These are phyloP conservation scores for Symbiodinium natans DNA, from an alignment of 73 alveolate species.

Conservation along the genomic window DNA sequence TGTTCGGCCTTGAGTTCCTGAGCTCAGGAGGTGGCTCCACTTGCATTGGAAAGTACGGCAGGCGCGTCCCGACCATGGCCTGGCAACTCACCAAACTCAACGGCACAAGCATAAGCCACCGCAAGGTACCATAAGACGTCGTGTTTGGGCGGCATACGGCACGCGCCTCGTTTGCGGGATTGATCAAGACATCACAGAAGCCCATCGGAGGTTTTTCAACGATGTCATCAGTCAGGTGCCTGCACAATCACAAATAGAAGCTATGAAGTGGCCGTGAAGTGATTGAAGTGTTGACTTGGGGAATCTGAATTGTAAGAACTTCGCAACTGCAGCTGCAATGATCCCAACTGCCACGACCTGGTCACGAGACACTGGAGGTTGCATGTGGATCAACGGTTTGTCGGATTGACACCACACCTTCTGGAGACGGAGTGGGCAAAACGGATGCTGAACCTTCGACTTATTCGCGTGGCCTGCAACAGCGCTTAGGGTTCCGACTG, in stretches of 20 bases:
- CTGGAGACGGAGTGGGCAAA: too few species aligned
- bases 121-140: too few species aligned
- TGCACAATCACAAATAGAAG: background rate
- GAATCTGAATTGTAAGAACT: background rate
- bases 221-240: constrained; percentile 63
- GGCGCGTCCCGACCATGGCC: constrained; percentile 74
- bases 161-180: constrained; percentile 71
- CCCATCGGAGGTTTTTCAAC: constrained; percentile 57
- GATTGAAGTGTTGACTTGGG: background rate
- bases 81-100: background rate
- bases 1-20: constrained; percentile 41
- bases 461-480: too few species aligned
- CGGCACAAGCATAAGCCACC: background rate
- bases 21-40: constrained; percentile 90
- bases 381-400: too few species aligned
- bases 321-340: constrained; percentile 28
- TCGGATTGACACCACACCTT: too few species aligned
- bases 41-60: constrained; percentile 85
- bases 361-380: too few species aligned
- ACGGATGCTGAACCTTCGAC: too few species aligned
- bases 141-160: too few species aligned
- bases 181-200: constrained; percentile 72
- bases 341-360: constrained; percentile 20
- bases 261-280: background rate
- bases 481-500: too few species aligned